A percentile compares a stretch with the other conserved stretches of the same genome.
Evolutionary conservation across 2,329 filamentous ascomycete genomes (phyloP).

Genomic region (Didymella pomorum): DNA sequence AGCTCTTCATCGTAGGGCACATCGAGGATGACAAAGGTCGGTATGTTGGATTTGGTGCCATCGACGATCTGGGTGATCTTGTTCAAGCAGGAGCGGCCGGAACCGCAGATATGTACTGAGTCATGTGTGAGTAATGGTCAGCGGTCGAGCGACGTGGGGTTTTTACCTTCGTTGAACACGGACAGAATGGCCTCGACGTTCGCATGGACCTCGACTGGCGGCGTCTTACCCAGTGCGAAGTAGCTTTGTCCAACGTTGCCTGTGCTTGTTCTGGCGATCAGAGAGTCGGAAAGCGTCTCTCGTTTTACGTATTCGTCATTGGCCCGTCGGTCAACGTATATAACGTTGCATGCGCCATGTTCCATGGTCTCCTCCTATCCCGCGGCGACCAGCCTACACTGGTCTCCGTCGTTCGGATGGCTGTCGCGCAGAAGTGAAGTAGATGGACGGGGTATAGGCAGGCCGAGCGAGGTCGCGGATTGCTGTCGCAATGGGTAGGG

Average conservation of each 20-base stretch:
- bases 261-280: conserved; percentile 44
- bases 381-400: conserved; percentile 43
- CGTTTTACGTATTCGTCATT: conserved; percentile 51
- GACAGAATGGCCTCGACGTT: conserved; percentile 53
- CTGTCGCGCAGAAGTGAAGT: conserved; percentile 43
- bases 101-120: conserved; percentile 52
- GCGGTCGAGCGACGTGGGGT: background rate
- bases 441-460: background rate
- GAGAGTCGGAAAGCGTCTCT: conserved; percentile 47
- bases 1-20: conserved; percentile 55
- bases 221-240: conserved; percentile 44
- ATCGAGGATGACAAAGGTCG: conserved; percentile 54
- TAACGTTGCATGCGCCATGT: conserved; percentile 55
- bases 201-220: conserved; percentile 46
- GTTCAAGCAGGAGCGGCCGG: conserved; percentile 50
- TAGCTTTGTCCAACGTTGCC: conserved; percentile 48
- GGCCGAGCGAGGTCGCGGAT: conserved; percentile 16
- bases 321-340: conserved; percentile 55
- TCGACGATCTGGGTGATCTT: conserved; percentile 50
- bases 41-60: conserved; percentile 42
- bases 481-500: background rate
- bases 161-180: conserved; percentile 53
- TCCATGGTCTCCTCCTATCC: conserved; percentile 51
- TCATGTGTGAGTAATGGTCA: conserved; percentile 18
- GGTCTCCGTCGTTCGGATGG: conserved; percentile 38